These are phyloP conservation scores for Hydnum rufescens DNA, from an alignment of 768 basidiomycete species.

Conservation along the genomic window DNA sequence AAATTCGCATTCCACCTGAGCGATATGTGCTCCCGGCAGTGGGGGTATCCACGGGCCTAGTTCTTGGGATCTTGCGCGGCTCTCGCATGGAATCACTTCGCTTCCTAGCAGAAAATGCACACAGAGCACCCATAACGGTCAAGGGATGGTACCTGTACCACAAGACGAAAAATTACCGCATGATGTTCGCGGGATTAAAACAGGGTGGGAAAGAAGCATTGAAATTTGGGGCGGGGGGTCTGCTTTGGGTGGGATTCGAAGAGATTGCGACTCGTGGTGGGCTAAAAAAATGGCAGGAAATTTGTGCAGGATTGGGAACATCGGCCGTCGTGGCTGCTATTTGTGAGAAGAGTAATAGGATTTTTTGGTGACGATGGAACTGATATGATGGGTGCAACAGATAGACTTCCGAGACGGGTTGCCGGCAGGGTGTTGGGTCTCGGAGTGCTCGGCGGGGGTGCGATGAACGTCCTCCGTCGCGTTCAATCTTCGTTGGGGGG, in stretches of 20 bases:
- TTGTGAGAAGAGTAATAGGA: slow-evolving; percentile 22
- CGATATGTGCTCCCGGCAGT: slow-evolving; percentile 5
- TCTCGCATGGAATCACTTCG: slow-evolving; percentile 50
- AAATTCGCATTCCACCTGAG: slow-evolving; percentile 1
- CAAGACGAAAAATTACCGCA: slow-evolving; percentile 85
- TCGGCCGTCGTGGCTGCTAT: slow-evolving; percentile 36
- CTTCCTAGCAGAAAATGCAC: slow-evolving; percentile 85
- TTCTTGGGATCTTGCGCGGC: slow-evolving; percentile 29
- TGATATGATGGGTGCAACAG: slow-evolving; percentile 18
- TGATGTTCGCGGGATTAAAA: slow-evolving; percentile 51
- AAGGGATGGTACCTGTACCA: slow-evolving; percentile 93
- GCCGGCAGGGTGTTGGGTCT: slow-evolving; percentile 29
- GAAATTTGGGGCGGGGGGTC: slow-evolving; percentile 28
- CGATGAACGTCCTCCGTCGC: slow-evolving; percentile 30
- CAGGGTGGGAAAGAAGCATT: slow-evolving; percentile 37
- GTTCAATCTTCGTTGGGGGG: slow-evolving; percentile 16
- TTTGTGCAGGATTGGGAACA: slow-evolving; percentile 47
- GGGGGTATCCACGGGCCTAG: not conserved
- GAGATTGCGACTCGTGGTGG: slow-evolving; percentile 24
- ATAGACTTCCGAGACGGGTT: slow-evolving; percentile 35
- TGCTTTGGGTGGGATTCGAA: slow-evolving; percentile 31
- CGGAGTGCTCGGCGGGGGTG: slow-evolving; percentile 37
- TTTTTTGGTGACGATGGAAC: not conserved
- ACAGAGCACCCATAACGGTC: slow-evolving; percentile 65
- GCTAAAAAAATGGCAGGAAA: slow-evolving; percentile 26